Evolutionary conservation across 2,329 filamentous ascomycete species (phyloP).

Genomic region (Atkinsonella texensis): DNA sequence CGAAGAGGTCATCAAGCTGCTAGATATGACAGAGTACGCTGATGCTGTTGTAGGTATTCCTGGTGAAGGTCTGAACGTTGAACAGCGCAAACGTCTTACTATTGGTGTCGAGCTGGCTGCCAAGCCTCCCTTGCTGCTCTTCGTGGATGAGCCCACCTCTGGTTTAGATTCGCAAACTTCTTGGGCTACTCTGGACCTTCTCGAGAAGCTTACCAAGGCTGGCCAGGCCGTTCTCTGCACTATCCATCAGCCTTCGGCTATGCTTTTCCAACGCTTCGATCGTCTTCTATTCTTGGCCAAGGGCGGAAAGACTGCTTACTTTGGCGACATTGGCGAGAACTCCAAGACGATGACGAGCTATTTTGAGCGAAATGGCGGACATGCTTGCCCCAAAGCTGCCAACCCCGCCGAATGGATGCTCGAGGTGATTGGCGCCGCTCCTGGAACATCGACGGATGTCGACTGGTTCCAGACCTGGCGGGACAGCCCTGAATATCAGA

Average conservation of each 20-base stretch:
- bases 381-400: slow-evolving; percentile 50
- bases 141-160: slow-evolving; percentile 90
- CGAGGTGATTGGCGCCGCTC: slow-evolving; percentile 49
- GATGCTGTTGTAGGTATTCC: slow-evolving; percentile 85
- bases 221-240: slow-evolving; percentile 94
- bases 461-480: slow-evolving; percentile 56
- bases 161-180: slow-evolving; percentile 89
- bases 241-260: slow-evolving; percentile 92
- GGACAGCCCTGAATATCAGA: slow-evolving; percentile 41
- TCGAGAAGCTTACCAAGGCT: slow-evolving; percentile 79
- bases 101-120: slow-evolving; percentile 95
- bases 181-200: slow-evolving; percentile 78
- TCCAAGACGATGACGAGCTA: slow-evolving; percentile 57
- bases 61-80: slow-evolving; percentile 69
- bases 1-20: slow-evolving; percentile 77
- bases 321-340: slow-evolving; percentile 64
- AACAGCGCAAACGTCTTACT: slow-evolving; percentile 65
- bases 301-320: slow-evolving; percentile 71
- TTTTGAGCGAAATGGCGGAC: slow-evolving; percentile 62
- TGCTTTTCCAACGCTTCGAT: slow-evolving; percentile 87
- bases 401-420: slow-evolving; percentile 81
- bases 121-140: slow-evolving; percentile 78
- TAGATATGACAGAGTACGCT: slow-evolving; percentile 84
- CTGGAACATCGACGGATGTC: slow-evolving; percentile 49
- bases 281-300: slow-evolving; percentile 65